A percentile compares a stretch with the other conserved stretches of the same genome.
phyloP scores from a whole-genome alignment of 1,284 basidiomycete species.

The Grifola frondosa region DNA sequence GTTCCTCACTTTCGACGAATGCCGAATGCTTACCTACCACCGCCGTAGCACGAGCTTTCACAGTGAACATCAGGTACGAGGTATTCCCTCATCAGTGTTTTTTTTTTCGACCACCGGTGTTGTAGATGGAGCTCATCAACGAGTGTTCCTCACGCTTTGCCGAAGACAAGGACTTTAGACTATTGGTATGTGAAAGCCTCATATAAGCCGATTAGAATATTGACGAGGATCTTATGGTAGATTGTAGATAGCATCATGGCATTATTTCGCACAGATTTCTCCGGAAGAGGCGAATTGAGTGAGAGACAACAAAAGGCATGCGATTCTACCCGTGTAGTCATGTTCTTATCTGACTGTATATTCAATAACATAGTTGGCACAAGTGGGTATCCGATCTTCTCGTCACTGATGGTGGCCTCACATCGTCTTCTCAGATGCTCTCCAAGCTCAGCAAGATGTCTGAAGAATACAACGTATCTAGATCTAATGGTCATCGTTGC shows the following conservation, averaged over 20 bases:
- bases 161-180: slow-evolving; percentile 77
- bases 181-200: slow-evolving; percentile 58
- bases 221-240: slow-evolving; percentile 36
- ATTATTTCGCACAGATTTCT: slow-evolving; percentile 89
- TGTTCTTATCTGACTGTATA: neutral
- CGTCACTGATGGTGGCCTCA: neutral
- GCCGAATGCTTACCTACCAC: neutral
- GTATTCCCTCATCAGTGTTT: neutral
- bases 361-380: slow-evolving; percentile 50
- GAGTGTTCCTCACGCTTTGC: slow-evolving; percentile 81
- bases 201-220: neutral
- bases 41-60: slow-evolving; percentile 74
- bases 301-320: slow-evolving; percentile 87
- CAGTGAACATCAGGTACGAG: slow-evolving; percentile 77
- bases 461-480: slow-evolving; percentile 79
- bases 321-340: slow-evolving; percentile 5
- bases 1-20: slow-evolving; percentile 9
- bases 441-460: slow-evolving; percentile 88
- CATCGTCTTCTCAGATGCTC: slow-evolving; percentile 63
- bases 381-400: slow-evolving; percentile 40
- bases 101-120: neutral
- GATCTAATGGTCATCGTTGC: neutral
- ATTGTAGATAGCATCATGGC: slow-evolving; percentile 96
- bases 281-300: slow-evolving; percentile 88
- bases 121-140: slow-evolving; percentile 83